Conservation (phyloP, 2,329 filamentous ascomycete species). For the Colletotrichum caudatum region DNA sequence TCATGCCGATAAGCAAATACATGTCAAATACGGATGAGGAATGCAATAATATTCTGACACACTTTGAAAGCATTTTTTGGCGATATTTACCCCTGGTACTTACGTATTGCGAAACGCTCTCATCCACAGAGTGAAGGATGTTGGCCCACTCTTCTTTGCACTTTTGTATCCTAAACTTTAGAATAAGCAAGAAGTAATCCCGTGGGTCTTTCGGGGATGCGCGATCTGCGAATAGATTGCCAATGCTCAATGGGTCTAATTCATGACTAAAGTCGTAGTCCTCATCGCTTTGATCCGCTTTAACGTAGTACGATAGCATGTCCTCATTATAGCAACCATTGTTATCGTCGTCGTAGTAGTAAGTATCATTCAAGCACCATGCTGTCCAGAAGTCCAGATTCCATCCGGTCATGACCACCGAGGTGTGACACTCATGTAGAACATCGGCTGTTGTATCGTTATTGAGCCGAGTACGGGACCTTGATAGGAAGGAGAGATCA, state of each 20-base stretch:
- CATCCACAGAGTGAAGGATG: background rate
- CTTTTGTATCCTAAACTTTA: background rate
- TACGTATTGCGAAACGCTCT: background rate
- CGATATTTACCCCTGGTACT: background rate
- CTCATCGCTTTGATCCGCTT: background rate
- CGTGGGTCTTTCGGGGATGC: background rate
- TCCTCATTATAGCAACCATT: background rate
- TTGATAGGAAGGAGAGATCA: slow-evolving; percentile 9
- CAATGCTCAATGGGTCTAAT: background rate
- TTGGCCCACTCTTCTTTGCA: slow-evolving; percentile 8
- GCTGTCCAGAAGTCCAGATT: slow-evolving; percentile 8
- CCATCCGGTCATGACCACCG: slow-evolving; percentile 6
- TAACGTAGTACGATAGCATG: background rate
- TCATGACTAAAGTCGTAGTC: background rate
- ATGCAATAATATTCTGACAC: fast-evolving
- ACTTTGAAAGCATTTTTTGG: too few relatives aligned
- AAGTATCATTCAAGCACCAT: background rate
- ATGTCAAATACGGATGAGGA: background rate
- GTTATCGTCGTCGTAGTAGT: background rate
- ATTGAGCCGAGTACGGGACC: background rate
- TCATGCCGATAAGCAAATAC: background rate
- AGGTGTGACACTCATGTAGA: slow-evolving; percentile 15
- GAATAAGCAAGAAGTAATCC: slow-evolving; percentile 7
- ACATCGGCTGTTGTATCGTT: background rate
- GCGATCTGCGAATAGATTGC: background rate